A percentile compares a stretch with the other conserved stretches of the same genome.
These are phyloP conservation scores for Zopfochytrium polystomum DNA, from an alignment of 371 early-diverging fungal species.

Conservation along the genomic window DNA sequence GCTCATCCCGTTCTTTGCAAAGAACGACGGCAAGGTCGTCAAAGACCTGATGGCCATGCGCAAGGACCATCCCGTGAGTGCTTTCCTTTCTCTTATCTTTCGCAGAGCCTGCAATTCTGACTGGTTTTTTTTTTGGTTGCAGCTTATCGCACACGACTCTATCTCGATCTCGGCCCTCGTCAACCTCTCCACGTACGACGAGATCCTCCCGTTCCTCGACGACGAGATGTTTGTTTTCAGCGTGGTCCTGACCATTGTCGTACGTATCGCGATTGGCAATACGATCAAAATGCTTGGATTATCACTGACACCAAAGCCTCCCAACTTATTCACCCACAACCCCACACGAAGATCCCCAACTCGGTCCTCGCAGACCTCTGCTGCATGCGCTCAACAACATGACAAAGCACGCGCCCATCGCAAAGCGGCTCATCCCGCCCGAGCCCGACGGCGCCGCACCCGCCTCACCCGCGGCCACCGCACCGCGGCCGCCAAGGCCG, in stretches of 20 bases:
- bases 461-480: conserved; percentile 2
- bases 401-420: conserved; percentile 66
- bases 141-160: conserved; percentile 81
- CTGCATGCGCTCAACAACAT: conserved; percentile 90
- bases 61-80: conserved; percentile 67
- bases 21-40: conserved; percentile 57
- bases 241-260: conserved; percentile 56
- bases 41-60: conserved; percentile 66
- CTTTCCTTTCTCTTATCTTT: neutral
- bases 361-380: conserved; percentile 70
- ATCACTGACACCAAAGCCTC: neutral
- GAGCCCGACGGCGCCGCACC: conserved; percentile 16
- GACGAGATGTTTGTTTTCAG: conserved; percentile 63
- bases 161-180: conserved; percentile 77
- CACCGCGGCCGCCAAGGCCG: neutral
- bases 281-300: neutral
- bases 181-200: conserved; percentile 72
- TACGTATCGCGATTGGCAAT: neutral
- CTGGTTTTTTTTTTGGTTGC: conserved; percentile 7
- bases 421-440: conserved; percentile 52
- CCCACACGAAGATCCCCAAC: conserved; percentile 55
- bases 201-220: conserved; percentile 59
- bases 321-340: neutral
- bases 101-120: conserved; percentile 1
- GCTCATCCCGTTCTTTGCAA: conserved; percentile 59